Base-by-base conservation (phyloP, 2,329 filamentous ascomycete genomes). In the Sclerotinia trifoliorum region DNA sequence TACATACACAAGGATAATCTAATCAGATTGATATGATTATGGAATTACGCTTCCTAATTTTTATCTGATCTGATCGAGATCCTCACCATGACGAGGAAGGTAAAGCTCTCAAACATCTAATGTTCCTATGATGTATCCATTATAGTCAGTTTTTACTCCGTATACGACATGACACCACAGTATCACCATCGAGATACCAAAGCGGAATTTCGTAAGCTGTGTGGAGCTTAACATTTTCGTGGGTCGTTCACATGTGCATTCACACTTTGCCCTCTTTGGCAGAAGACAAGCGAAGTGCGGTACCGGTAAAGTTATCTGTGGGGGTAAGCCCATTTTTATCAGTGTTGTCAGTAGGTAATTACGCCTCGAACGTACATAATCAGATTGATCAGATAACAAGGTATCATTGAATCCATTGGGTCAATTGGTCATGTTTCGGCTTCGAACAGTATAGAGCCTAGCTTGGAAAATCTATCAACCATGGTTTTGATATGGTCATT, bases 331-430 rank as follows among this genome's bases (percentile, higher is more conserved):
- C 32, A 57, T 24, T 39, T 29, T 58, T 58, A 46, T 51, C 44
- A 62, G 21, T 21, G n/a, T 15, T 24, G 32, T 42, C 39, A 57
- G 21, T 24, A 57, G 24, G 55, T 24, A 5, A 26, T 51, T 42
- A 63, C 32, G 46, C 21, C 46, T 51, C 29, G 8, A 26, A 26
- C 39, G 46, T 63, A 51, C 46, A 63, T 51, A 39, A 63, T 39
- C 60, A 51, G 29, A 39, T 51, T 51, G 60, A 63, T 63, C 60
- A 63, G 60, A 63, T 63, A 63, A 63, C 46, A 26, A 51, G 46
- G 60, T 24, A 49, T 15, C 2, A 26, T 24, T 3, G n/a, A 26
- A 44, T 26, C 32, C 8, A 21, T 39, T 49, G 58, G 46, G 21
- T 62, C 15, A 17, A 42, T 42, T 42, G 39, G 39, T 42, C 15